Evolutionary conservation across 441 rosid species (phyloP), one percentile per base, ranked within the genome.

Genomic region (Euphorbia corollata): DNA sequence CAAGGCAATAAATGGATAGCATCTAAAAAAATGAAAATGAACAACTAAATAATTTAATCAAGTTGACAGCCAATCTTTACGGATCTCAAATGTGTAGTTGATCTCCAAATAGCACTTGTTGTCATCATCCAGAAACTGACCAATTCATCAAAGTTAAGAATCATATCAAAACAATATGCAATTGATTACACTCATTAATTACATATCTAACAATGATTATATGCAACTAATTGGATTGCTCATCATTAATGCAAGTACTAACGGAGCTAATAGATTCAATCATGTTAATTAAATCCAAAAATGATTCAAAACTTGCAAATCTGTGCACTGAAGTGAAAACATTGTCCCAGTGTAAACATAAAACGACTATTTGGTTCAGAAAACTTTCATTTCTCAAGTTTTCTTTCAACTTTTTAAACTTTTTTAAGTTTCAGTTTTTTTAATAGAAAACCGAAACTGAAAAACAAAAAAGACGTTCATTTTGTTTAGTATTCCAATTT

Each of bases 91-190:
- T 60, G 80, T 85, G 83, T 92, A 92, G 83, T 90, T 92, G 80
- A 90, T 88, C 86, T 90, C 97, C 87, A 89, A 80, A 79, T 92
- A 83, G 82, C 93, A 83, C 78, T 86, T 90, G 79, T 86, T 74
- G 72, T 92, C 97, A 39, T 92, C 98, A 58, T 92, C 95, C 61
- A 80, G 81, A 78, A 92, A 89, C 98, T 89, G 92, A 58, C 75
- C 61, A 61, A 51, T 59, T 71, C 53, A 61, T 19, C 54, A 19
- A 57, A 23, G 13, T 68, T 0, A 61, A 45, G n/a, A 32, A 22
- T 20, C 39, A 8, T 5, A 59, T 61, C 39, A 50, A 43, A 38
- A 36, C 47, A 41, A 9, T 16, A 36, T 8, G n/a, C 64, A 58
- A 27, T 54, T 54, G 11, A 54, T 20, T 54, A 54, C 0, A 20